A percentile compares a stretch with the other conserved stretches of the same genome.
Conservation (phyloP, 2,329 filamentous ascomycete species). For the Pestalotiopsis sp. region DNA sequence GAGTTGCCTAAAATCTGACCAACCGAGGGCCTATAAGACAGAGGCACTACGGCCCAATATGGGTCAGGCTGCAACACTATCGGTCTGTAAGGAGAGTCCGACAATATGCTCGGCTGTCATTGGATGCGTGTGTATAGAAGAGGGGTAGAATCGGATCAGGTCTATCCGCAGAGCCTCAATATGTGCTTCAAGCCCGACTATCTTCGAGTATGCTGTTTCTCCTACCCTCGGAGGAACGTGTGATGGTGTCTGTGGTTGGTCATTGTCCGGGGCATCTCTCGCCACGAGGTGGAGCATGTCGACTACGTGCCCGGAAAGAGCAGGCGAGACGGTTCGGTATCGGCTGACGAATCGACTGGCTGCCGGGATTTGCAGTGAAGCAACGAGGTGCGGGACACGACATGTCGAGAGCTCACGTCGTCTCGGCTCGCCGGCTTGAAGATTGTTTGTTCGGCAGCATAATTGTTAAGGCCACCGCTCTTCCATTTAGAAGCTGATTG, state of each 20-base stretch:
- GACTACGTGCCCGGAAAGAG: background rate
- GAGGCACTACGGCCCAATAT: background rate
- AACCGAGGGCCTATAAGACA: background rate
- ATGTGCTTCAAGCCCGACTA: background rate
- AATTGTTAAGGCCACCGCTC: conserved; percentile 5
- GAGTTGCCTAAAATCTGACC: background rate
- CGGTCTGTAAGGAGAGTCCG: too few species aligned
- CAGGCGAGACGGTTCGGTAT: background rate
- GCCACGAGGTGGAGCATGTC: background rate
- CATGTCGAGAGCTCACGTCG: background rate
- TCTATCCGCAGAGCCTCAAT: background rate
- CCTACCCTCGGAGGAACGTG: background rate
- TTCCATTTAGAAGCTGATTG: conserved; percentile 4
- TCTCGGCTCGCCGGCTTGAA: background rate
- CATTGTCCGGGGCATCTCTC: background rate
- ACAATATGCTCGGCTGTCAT: too few species aligned
- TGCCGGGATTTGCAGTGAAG: background rate
- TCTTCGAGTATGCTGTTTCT: background rate
- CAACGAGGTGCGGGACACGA: background rate
- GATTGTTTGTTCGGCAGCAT: background rate
- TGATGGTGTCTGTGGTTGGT: background rate
- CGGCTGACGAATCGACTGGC: background rate
- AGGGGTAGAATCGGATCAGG: background rate
- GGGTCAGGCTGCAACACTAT: background rate
- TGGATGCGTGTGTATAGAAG: background rate